Conservation (phyloP, 2,329 filamentous ascomycete species). For the Cladophialophora bantiana region DNA sequence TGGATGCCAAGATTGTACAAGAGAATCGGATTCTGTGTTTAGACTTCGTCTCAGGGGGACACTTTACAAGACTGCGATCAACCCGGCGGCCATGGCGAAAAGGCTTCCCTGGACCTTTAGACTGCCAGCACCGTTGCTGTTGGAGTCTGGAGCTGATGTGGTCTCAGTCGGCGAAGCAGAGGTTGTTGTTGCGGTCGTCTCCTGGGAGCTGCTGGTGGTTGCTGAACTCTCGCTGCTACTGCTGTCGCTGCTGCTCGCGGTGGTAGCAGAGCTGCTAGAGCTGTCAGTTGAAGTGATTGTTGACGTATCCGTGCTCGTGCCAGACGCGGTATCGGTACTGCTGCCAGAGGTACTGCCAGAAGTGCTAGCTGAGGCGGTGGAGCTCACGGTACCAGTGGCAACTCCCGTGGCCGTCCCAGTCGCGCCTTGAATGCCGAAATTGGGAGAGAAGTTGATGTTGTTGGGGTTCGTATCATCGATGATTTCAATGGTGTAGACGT, state of each 20-base stretch:
- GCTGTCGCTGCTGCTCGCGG: conserved; percentile 41
- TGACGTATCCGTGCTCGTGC: conserved; percentile 34
- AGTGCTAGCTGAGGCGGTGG: conserved; percentile 38
- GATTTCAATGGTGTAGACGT: conserved; percentile 62
- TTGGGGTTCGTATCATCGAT: conserved; percentile 53
- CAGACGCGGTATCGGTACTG: conserved; percentile 38
- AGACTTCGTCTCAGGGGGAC: conserved; percentile 1
- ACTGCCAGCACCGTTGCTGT: conserved; percentile 41
- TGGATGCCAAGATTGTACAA: conserved; percentile 17
- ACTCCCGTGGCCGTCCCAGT: conserved; percentile 47
- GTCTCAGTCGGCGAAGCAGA: conserved; percentile 28
- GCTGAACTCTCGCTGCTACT: conserved; percentile 40
- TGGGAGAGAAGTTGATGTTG: conserved; percentile 60
- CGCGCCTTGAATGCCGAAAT: conserved; percentile 58
- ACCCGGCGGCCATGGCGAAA: conserved; percentile 47
- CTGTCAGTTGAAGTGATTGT: conserved; percentile 26
- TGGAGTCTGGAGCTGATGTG: conserved; percentile 47
- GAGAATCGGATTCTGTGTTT: conserved; percentile 1
- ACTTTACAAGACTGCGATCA: conserved; percentile 47
- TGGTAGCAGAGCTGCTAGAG: conserved; percentile 28
- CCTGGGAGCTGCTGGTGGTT: conserved; percentile 28
- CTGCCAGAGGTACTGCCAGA: conserved; percentile 37
- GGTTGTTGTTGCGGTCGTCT: conserved; percentile 24
- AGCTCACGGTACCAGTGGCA: conserved; percentile 37
- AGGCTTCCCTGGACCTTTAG: conserved; percentile 48